These are phyloP conservation scores for Setaria italica DNA, from an alignment of 202 grass and related monocot genomes.

Conservation along the genomic window DNA sequence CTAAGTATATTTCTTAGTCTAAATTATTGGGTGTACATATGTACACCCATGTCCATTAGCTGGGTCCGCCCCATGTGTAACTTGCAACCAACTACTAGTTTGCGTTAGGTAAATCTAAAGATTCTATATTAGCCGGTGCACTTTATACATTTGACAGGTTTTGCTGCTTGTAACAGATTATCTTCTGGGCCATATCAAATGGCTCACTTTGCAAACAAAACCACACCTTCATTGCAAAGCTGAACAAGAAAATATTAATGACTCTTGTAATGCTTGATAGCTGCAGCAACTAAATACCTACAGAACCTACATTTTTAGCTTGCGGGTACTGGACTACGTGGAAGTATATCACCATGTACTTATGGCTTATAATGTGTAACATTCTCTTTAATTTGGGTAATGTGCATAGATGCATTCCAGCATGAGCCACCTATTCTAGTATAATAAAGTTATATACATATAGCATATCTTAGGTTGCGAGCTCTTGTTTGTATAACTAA, in stretches of 20 bases:
- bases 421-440: not conserved
- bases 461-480: not conserved
- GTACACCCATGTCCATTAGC: too few relatives aligned
- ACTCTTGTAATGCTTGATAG: constrained; percentile 4
- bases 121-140: not conserved
- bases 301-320: not conserved
- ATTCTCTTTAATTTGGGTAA: not conserved
- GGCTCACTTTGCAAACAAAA: constrained; percentile 12
- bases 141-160: not conserved
- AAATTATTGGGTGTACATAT: too few relatives aligned
- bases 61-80: too few relatives aligned
- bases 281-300: constrained; percentile 11
- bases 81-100: not conserved
- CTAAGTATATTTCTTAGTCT: too few relatives aligned
- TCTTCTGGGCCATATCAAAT: constrained; percentile 7
- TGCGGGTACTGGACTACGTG: not conserved
- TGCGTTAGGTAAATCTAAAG: not conserved
- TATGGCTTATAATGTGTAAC: not conserved
- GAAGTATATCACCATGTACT: not conserved
- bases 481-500: not conserved
- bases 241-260: not conserved
- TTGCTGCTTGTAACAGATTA: constrained; percentile 22
- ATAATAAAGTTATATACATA: not conserved
- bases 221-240: not conserved
- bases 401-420: not conserved